Conservation (phyloP, 441 rosid genomes). For the Eruca vesicaria region DNA sequence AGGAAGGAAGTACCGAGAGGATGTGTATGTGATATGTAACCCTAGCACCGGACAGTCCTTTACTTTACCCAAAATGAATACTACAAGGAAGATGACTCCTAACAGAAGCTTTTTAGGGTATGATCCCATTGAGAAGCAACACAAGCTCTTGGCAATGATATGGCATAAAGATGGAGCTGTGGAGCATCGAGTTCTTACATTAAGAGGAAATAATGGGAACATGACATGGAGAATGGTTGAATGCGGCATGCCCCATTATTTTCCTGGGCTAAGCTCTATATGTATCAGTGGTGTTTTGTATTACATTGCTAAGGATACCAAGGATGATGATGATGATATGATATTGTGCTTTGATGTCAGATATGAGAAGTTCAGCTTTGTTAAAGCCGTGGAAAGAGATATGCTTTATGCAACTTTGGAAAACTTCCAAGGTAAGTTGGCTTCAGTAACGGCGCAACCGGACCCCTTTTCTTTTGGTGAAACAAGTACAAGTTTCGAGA, state of each 20-base stretch:
- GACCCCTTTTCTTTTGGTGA: too few relatives aligned
- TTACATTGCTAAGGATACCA: too few relatives aligned
- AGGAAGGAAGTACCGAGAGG: neutral
- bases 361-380: too few relatives aligned
- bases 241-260: too few relatives aligned
- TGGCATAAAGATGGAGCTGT: neutral
- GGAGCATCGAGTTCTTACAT: too few relatives aligned
- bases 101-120: neutral
- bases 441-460: too few relatives aligned
- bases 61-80: neutral
- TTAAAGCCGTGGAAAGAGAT: neutral
- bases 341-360: neutral
- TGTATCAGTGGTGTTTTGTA: neutral
- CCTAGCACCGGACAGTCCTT: neutral
- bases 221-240: too few relatives aligned
- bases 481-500: too few relatives aligned
- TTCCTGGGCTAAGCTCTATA: neutral
- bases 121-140: neutral
- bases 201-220: too few relatives aligned
- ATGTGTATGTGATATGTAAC: neutral
- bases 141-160: neutral
- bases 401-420: neutral
- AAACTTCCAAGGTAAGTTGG: neutral
- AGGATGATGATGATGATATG: neutral
- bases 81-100: neutral